Percentiles rank a stretch among this genome's conserved stretches.
Evolutionary conservation across 768 basidiomycete species (phyloP).

Genomic region (Pleurotus ostreatus): DNA sequence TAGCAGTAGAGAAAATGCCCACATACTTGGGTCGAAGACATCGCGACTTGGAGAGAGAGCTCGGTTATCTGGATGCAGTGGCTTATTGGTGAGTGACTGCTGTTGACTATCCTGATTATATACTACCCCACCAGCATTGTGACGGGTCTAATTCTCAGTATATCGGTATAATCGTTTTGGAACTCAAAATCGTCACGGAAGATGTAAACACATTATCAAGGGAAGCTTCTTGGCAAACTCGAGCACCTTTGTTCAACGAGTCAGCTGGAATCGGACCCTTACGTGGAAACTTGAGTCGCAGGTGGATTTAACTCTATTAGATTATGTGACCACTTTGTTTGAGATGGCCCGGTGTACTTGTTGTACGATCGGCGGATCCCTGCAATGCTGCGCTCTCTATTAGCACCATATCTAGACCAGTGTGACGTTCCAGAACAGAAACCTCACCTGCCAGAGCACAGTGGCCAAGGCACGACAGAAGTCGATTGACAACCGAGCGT

Average conservation of each 20-base stretch:
- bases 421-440: slow-evolving; percentile 2
- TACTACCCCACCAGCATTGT: not conserved
- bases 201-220: not conserved
- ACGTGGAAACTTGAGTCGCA: not conserved
- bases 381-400: not conserved
- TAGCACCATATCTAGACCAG: not conserved
- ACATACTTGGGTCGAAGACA: slow-evolving; percentile 1
- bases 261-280: not conserved
- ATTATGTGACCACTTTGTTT: too few species aligned
- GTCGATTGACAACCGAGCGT: slow-evolving; percentile 2
- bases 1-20: not conserved
- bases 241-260: not conserved
- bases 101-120: not conserved
- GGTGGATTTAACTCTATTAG: not conserved
- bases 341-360: too few species aligned
- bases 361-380: not conserved
- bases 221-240: not conserved
- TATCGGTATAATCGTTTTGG: not conserved
- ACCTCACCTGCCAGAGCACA: not conserved
- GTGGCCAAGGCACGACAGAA: not conserved
- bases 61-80: not conserved
- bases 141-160: not conserved
- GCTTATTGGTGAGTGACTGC: not conserved
- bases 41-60: not conserved
- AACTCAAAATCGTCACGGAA: slow-evolving; percentile 8